Percentiles rank a stretch among this genome's conserved stretches.
These are phyloP conservation scores for Aspergillus fumigatus DNA, from an alignment of 2,329 filamentous ascomycete species.

Conservation along the genomic window DNA sequence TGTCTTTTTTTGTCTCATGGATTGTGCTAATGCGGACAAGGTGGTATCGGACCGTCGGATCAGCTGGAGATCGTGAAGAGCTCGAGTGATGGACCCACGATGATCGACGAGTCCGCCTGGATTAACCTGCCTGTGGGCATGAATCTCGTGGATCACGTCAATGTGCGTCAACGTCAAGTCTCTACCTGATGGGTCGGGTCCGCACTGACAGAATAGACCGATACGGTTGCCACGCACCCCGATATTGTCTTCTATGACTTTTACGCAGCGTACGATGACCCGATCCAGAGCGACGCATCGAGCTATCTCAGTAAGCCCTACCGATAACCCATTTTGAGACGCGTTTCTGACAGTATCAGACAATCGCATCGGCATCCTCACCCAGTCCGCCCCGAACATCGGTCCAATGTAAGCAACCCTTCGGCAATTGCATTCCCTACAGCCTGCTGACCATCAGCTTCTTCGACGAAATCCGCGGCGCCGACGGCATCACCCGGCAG, in stretches of 20 bases:
- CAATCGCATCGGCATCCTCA: conserved; percentile 8
- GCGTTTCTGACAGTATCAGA: conserved; percentile 3
- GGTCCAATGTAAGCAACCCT: conserved; percentile 8
- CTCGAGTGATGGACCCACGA: conserved; percentile 4
- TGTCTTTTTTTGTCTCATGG: too few relatives aligned
- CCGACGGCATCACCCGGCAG: conserved; percentile 4
- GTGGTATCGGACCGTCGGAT: conserved; percentile 8
- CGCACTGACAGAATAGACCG: conserved; percentile 4
- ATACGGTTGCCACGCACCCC: conserved; percentile 10
- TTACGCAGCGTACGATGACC: conserved; percentile 7
- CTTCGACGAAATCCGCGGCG: conserved; percentile 7
- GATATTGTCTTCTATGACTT: conserved; percentile 8
- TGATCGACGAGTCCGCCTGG: conserved; percentile 7
- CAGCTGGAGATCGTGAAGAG: conserved; percentile 5
- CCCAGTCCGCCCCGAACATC: conserved; percentile 14
- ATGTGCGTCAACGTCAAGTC: background rate
- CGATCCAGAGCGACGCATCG: conserved; percentile 7
- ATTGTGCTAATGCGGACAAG: conserved; percentile 1
- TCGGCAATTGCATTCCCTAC: too few relatives aligned
- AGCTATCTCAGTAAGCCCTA: conserved; percentile 12
- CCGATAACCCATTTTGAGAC: background rate
- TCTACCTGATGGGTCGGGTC: background rate
- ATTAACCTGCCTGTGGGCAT: conserved; percentile 6
- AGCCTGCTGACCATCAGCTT: background rate
- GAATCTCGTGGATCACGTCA: conserved; percentile 6